Base-by-base conservation (phyloP, 75 land plant genomes). In the Adiantum capillusveneris region DNA sequence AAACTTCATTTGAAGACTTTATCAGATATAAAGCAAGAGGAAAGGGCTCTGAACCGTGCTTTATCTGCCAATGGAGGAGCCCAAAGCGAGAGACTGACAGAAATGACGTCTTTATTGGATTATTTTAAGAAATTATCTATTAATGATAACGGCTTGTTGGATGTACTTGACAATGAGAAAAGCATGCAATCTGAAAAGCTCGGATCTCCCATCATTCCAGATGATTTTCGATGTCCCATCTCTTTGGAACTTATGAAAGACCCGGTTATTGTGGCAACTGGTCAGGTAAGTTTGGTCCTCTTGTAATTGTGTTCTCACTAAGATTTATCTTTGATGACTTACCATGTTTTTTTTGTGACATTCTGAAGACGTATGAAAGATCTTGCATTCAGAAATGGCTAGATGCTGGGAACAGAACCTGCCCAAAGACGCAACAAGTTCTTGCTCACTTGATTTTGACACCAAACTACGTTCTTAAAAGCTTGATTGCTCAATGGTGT, bases 181-280 rank as follows among this genome's bases (percentile, higher is more conserved):
- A 11, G 19, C 57, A 21, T 58, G 9, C 39, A 29, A 30, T 54
- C 57, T 54, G 56, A 57, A n/a, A 73, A 70, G 57, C 60, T 50
- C 12, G 69, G 60, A 44, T 44, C 69, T 25, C 75, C 75, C 44
- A 67, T 62, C 53, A 70, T 92, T 53, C 97, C 97, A 2, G 95
- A 88, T 66, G 95, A 88, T 58, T 93, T 93, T 58, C 84, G 89
- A 17, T 93, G 98, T 48, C 95, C 98, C 17, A 88, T 93, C 27
- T 93, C 95, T 6, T 76, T 93, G 51, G 98, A 93, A 20, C 53
- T 93, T 34, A 93, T 93, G 95, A 88, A 79, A 56, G 98, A 93
- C 65, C 98, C 98, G 25, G 98, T 93, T 58, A 88, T 93, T 74
- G 87, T 88, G 26, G 88, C 98, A 30, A 93, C 98, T 26, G 98